These are phyloP conservation scores for Sclerotinia spermophila DNA, from an alignment of 2,329 filamentous ascomycete species.

Conservation along the genomic window DNA sequence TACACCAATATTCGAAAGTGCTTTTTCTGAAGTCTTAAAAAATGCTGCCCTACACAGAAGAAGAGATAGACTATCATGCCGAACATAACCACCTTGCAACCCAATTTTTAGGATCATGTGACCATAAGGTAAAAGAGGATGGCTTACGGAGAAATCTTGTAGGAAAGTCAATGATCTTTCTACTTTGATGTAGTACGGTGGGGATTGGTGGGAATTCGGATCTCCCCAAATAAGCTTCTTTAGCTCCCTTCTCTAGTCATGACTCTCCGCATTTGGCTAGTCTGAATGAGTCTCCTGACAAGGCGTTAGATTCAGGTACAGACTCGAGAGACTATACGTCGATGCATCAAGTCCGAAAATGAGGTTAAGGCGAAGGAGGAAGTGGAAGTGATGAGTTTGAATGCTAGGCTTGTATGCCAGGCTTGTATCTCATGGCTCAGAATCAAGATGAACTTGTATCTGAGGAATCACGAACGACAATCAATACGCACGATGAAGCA, in stretches of 20 bases:
- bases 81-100: neutral
- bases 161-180: neutral
- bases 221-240: conserved; percentile 6
- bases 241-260: neutral
- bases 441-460: neutral
- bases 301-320: neutral
- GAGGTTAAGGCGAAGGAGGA: neutral
- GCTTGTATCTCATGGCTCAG: no score
- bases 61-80: no score
- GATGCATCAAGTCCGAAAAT: neutral
- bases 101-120: neutral
- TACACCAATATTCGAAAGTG: neutral
- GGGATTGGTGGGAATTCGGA: neutral
- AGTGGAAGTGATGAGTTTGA: neutral
- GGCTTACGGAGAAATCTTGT: neutral
- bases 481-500: neutral
- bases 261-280: neutral
- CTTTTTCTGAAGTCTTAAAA: neutral
- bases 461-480: no score
- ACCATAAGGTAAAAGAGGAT: neutral
- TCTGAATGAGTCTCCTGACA: neutral
- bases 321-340: neutral
- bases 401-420: no score
- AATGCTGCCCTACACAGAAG: neutral
- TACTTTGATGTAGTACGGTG: neutral